These are phyloP conservation scores for Porcisia hertigi DNA, from an alignment of 208 protist species.

Conservation along the genomic window DNA sequence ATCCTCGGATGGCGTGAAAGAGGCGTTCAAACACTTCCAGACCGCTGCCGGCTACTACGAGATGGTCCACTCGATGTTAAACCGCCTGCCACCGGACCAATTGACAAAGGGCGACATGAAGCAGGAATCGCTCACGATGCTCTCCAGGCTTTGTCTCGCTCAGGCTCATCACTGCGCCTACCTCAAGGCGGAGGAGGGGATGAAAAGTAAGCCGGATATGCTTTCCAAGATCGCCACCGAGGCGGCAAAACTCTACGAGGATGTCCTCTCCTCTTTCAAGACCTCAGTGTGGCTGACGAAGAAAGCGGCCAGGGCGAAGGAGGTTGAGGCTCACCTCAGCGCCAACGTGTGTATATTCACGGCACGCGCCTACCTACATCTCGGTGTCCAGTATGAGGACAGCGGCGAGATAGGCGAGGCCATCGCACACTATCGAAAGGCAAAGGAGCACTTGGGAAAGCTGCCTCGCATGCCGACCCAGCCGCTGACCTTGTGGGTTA, in stretches of 20 bases:
- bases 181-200: constrained; percentile 70
- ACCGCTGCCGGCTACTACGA: constrained; percentile 83
- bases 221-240: constrained; percentile 78
- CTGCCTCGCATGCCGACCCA: constrained; percentile 55
- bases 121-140: constrained; percentile 52
- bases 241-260: constrained; percentile 73
- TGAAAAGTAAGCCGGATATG: constrained; percentile 71
- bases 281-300: constrained; percentile 49
- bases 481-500: constrained; percentile 56
- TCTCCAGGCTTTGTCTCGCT: constrained; percentile 54
- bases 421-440: constrained; percentile 73
- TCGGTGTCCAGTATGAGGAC: constrained; percentile 47
- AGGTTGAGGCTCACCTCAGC: constrained; percentile 48
- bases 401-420: constrained; percentile 59
- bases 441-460: constrained; percentile 51
- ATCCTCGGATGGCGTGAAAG: constrained; percentile 56
- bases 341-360: constrained; percentile 54
- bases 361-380: constrained; percentile 71
- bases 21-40: constrained; percentile 75
- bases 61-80: constrained; percentile 57
- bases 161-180: constrained; percentile 85
- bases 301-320: constrained; percentile 39
- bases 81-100: constrained; percentile 64
- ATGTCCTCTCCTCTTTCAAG: constrained; percentile 48
- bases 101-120: constrained; percentile 66